These are phyloP conservation scores for Paspalum vaginatum DNA, from an alignment of 176 grass and related monocot species.

Conservation along the genomic window DNA sequence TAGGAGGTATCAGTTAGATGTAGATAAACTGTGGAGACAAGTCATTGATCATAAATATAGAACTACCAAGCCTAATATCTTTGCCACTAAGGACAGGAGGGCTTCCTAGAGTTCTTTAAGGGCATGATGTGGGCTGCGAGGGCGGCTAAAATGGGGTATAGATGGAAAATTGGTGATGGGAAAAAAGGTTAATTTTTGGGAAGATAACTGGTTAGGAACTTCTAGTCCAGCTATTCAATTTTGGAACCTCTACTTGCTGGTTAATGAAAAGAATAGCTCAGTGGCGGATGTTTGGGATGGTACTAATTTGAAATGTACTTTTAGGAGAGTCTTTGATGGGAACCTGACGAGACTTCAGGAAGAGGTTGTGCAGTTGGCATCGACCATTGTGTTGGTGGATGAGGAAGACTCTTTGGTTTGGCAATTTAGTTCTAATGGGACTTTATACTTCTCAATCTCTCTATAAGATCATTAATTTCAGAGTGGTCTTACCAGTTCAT, in stretches of 20 bases:
- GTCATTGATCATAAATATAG: no score
- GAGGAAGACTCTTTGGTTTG: neutral
- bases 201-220: neutral
- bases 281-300: neutral
- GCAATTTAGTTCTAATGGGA: neutral
- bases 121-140: neutral
- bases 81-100: fast-evolving
- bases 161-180: neutral
- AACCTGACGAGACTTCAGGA: neutral
- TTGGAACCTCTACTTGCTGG: neutral
- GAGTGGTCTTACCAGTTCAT: no score
- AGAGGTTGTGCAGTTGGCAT: neutral
- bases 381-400: fast-evolving
- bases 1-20: no score
- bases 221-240: neutral
- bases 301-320: neutral
- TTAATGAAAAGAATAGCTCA: neutral
- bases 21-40: no score
- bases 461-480: neutral
- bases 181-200: neutral
- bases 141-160: neutral
- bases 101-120: no score
- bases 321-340: neutral
- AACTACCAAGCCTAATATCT: neutral
- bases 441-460: neutral